Percentiles rank a stretch among this genome's conserved stretches.
Evolutionary conservation across 345 rosid species (phyloP).

Genomic region (Dovyalis caffra): DNA sequence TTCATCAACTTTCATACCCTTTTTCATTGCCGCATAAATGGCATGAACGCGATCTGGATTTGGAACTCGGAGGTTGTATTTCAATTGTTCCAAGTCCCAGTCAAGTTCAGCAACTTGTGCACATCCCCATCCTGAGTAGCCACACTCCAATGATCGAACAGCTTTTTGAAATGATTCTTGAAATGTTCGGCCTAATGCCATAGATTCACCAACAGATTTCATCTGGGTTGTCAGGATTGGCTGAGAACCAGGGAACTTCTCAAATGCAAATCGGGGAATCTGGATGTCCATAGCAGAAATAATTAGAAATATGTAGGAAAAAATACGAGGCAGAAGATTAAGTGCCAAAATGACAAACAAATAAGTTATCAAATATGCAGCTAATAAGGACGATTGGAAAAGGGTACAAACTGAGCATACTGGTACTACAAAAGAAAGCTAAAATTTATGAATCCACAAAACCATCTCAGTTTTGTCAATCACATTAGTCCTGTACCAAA

Average conservation of each 20-base stretch:
- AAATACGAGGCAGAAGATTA: background rate
- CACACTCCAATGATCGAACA: slow-evolving; percentile 76
- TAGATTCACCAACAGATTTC: slow-evolving; percentile 97
- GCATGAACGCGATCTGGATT: slow-evolving; percentile 83
- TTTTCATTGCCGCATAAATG: slow-evolving; percentile 92
- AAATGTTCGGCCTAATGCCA: slow-evolving; percentile 92
- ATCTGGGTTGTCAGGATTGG: slow-evolving; percentile 89
- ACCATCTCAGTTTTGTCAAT: background rate
- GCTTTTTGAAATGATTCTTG: slow-evolving; percentile 99
- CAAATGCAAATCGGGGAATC: slow-evolving; percentile 97
- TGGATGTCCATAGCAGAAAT: slow-evolving; percentile 11
- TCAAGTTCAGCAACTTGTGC: slow-evolving; percentile 62
- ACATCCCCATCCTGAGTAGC: slow-evolving; percentile 96
- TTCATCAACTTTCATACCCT: slow-evolving; percentile 88
- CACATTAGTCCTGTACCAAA: too few relatives aligned
- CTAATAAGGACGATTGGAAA: background rate
- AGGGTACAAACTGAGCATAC: background rate
- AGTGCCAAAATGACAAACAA: background rate
- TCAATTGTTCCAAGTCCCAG: slow-evolving; percentile 92
- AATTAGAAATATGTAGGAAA: background rate
- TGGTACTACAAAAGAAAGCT: background rate
- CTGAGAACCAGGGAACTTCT: slow-evolving; percentile 96
- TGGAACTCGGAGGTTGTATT: slow-evolving; percentile 86
- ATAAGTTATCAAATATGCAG: background rate
- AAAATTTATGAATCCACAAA: background rate